A percentile compares a stretch with the other conserved stretches of the same genome.
Conservation (phyloP, 2,329 filamentous ascomycete genomes). For the Cladosporium sphaerospermum region DNA sequence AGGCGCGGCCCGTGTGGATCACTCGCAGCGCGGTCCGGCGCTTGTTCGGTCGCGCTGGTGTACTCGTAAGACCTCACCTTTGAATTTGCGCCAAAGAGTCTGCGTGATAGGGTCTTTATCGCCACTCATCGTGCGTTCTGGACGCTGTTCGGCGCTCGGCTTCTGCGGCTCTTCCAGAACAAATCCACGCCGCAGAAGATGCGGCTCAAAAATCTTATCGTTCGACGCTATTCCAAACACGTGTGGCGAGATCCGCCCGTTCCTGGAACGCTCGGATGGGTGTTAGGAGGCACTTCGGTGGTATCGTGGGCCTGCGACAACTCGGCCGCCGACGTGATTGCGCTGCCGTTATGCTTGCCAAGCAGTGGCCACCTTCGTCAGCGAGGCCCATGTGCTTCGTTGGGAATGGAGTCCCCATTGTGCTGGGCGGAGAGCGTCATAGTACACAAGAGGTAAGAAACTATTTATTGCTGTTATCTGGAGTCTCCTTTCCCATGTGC, state of each 20-base stretch:
- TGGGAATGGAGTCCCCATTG: constrained; percentile 8
- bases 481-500: constrained; percentile 6
- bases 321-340: constrained; percentile 5
- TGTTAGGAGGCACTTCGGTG: constrained; percentile 11
- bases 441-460: constrained; percentile 1
- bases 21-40: constrained; percentile 4
- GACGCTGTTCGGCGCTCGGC: too few species aligned
- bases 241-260: constrained; percentile 7
- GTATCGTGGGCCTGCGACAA: constrained; percentile 9
- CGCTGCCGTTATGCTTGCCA: constrained; percentile 1
- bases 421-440: constrained; percentile 5
- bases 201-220: neutral
- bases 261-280: constrained; percentile 9
- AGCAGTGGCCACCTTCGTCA: constrained; percentile 10
- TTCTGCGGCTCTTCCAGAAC: too few species aligned
- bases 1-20: constrained; percentile 8
- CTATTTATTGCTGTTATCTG: constrained; percentile 1
- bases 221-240: neutral
- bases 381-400: constrained; percentile 4
- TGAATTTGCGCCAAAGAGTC: constrained; percentile 2
- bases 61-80: constrained; percentile 7
- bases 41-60: constrained; percentile 7
- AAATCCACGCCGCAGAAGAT: neutral
- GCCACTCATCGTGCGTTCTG: neutral
- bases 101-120: neutral